A percentile compares a stretch with the other conserved stretches of the same genome.
Evolutionary conservation across 805 yeast species (phyloP).

Genomic region (Metschnikowia koreensis): DNA sequence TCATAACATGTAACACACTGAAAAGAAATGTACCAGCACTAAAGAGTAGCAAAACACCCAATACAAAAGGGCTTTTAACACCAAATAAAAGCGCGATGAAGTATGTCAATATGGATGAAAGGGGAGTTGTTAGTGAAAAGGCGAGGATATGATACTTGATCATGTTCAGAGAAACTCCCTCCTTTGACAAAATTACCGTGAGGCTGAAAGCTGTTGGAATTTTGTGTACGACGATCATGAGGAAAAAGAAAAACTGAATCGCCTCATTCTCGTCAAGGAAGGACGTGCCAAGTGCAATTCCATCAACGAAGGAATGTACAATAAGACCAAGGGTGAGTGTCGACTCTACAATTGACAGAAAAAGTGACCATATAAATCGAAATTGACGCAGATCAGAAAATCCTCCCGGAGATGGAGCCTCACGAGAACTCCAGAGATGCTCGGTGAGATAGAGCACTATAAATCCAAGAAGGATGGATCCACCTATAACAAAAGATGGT

Average conservation of each 20-base stretch:
- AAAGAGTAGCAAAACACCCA: slow-evolving; percentile 58
- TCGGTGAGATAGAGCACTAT: slow-evolving; percentile 50
- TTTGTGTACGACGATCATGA: slow-evolving; percentile 68
- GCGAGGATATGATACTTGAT: slow-evolving; percentile 47
- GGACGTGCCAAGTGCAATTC: slow-evolving; percentile 68
- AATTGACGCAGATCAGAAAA: slow-evolving; percentile 1
- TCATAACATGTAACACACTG: slow-evolving; percentile 65
- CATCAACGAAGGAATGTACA: slow-evolving; percentile 70
- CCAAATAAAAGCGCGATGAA: slow-evolving; percentile 32
- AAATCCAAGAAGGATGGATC: slow-evolving; percentile 54
- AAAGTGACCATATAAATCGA: not conserved
- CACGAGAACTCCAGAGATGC: slow-evolving; percentile 20
- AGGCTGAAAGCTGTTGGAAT: slow-evolving; percentile 74
- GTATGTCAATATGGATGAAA: slow-evolving; percentile 55
- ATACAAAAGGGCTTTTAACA: slow-evolving; percentile 31
- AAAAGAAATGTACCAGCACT: slow-evolving; percentile 73
- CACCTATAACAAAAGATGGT: slow-evolving; percentile 38
- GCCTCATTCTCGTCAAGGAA: slow-evolving; percentile 38
- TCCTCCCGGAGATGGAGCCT: not conserved
- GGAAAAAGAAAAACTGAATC: slow-evolving; percentile 46
- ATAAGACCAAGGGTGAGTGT: slow-evolving; percentile 61
- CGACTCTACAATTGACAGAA: slow-evolving; percentile 33
- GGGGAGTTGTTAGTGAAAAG: slow-evolving; percentile 56
- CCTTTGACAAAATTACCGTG: slow-evolving; percentile 48
- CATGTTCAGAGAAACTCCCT: slow-evolving; percentile 28